These are phyloP conservation scores for Phialophora chinensis DNA, from an alignment of 2,329 filamentous ascomycete species.

Conservation along the genomic window DNA sequence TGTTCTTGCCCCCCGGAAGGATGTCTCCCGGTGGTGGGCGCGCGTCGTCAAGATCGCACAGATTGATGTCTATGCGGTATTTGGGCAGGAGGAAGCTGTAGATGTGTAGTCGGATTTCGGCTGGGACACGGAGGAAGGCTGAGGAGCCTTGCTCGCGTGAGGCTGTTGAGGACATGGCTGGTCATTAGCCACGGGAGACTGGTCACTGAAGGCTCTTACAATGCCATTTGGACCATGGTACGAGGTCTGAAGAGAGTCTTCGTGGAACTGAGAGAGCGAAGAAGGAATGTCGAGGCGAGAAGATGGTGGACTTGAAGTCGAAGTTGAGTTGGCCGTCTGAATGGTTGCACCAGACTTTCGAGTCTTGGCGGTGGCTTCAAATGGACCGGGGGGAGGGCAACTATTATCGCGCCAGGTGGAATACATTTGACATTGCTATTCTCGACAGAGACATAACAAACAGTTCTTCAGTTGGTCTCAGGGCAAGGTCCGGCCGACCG, in stretches of 20 bases:
- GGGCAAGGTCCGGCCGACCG: neutral
- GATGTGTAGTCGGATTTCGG: slow-evolving; percentile 32
- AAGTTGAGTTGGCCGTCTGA: slow-evolving; percentile 2
- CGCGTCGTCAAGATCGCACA: slow-evolving; percentile 18
- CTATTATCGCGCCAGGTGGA: neutral
- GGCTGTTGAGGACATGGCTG: neutral
- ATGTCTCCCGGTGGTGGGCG: neutral
- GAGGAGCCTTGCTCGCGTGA: slow-evolving; percentile 21
- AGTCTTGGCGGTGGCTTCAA: slow-evolving; percentile 13
- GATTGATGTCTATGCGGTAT: slow-evolving; percentile 26
- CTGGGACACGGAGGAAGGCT: slow-evolving; percentile 27
- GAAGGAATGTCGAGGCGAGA: neutral
- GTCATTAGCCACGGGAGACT: neutral
- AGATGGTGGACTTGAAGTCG: neutral
- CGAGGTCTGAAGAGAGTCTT: neutral
- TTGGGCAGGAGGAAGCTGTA: slow-evolving; percentile 30
- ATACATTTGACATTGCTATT: neutral
- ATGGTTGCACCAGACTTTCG: slow-evolving; percentile 4
- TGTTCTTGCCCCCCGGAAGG: neutral
- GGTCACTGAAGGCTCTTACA: neutral
- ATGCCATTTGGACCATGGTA: neutral
- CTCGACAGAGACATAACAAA: neutral
- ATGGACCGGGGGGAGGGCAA: neutral
- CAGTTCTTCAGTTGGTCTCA: neutral
- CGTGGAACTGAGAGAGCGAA: neutral